Base-by-base conservation (phyloP, 139 green algal genomes). In the Desmodesmus armatus region DNA sequence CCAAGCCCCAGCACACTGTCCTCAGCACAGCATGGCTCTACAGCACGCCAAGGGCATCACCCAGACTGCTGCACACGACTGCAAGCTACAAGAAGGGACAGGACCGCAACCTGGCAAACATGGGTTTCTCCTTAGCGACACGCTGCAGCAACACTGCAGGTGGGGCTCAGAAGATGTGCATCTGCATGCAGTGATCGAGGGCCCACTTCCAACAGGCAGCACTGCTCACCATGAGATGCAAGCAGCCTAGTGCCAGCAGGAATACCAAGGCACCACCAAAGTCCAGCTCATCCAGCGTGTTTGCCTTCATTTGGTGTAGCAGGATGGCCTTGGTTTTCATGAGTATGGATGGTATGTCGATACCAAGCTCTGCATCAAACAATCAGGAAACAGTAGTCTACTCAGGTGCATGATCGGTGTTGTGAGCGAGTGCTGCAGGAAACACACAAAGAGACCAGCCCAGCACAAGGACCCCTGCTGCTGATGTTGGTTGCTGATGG, bases 211-310 rank as follows among this genome's bases (percentile, higher is more conserved):
- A n/a, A n/a, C n/a, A n/a, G n/a, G 41, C 41, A 31, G 41, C 71
- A 23, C 5, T 41, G 11, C 90, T 69, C 83, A 99, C 96, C 93
- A 99, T 86, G 17, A 99, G 87, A 79, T 99, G 96, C 17, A 95
- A 89, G 0, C 88, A 75, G 5, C 90, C 95, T 21, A 99, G 87
- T 21, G 94, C 21, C 19, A 94, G 77, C 35, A 95, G 91, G 49
- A 98, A 98, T 0, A 98, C 75, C 0, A 99, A 86, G 0, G 96
- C 94, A 0, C 96, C 96, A 5, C 96, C 97, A 86, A 99, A 91
- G 83, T 99, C 96, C 25, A 98, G 81, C 5, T 95, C 92, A 21
- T 97, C 94, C 35, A 96, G 76, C 35, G 91, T 75, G 19, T 85
- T 72, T 0, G 88, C 87, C 37, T 90, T 87, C 62, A 97, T 86